Evolutionary conservation across 495 filamentous ascomycete genomes (phyloP).

Genomic region (Penicillium cosmopolitanum): DNA sequence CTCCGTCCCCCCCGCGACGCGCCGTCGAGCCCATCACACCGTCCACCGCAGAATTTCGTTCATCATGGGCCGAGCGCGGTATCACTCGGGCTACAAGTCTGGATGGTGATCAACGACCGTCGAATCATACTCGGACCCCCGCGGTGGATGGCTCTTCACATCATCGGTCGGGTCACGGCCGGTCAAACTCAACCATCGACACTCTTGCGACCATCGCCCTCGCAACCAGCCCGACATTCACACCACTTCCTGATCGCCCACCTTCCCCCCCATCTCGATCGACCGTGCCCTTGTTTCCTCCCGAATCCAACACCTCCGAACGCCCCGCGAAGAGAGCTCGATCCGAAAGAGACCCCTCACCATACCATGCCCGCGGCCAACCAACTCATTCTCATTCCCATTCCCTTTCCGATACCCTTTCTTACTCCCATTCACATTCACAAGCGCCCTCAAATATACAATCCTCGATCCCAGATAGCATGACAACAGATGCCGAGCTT

Average conservation of each 20-base stretch:
- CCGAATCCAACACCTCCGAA: slow-evolving; percentile 40
- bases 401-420: neutral
- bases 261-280: slow-evolving; percentile 37
- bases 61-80: slow-evolving; percentile 39
- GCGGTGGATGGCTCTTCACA: slow-evolving; percentile 28
- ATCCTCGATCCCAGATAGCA: slow-evolving; percentile 43
- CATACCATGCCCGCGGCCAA: slow-evolving; percentile 40
- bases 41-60: slow-evolving; percentile 37
- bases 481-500: slow-evolving; percentile 57
- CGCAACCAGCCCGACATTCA: slow-evolving; percentile 52
- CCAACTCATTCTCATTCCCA: slow-evolving; percentile 45
- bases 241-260: slow-evolving; percentile 39
- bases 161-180: slow-evolving; percentile 48
- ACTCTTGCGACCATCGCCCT: slow-evolving; percentile 59
- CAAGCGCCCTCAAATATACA: neutral
- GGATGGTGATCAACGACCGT: slow-evolving; percentile 32
- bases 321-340: slow-evolving; percentile 63
- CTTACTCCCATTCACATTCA: neutral
- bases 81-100: slow-evolving; percentile 30
- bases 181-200: slow-evolving; percentile 55
- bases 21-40: slow-evolving; percentile 58
- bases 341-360: slow-evolving; percentile 59
- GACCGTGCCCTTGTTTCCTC: slow-evolving; percentile 37
- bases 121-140: slow-evolving; percentile 24
- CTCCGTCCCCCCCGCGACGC: slow-evolving; percentile 58